A percentile compares a stretch with the other conserved stretches of the same genome.
Conservation (phyloP, 2,329 filamentous ascomycete species). For the Dactylellina parvicollis region DNA sequence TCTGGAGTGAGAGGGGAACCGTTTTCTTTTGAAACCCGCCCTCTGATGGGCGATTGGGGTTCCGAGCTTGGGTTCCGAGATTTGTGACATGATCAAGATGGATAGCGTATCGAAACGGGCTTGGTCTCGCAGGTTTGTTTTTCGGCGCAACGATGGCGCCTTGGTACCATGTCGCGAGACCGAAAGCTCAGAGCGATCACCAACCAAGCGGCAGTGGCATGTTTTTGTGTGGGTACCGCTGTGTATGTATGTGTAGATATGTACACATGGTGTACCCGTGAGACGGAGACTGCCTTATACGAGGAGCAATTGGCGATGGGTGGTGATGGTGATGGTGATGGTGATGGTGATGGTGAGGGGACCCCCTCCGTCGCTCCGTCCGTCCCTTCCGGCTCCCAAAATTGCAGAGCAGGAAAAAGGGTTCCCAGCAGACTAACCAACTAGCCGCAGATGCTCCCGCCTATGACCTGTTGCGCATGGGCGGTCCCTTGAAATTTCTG, state of each 20-base stretch:
- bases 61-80: constrained; percentile 9
- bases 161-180: constrained; percentile 19
- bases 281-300: no score
- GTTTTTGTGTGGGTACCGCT: no score
- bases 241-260: no score
- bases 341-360: not conserved
- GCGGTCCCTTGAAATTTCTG: constrained; percentile 52
- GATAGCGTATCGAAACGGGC: constrained; percentile 33
- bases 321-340: not conserved
- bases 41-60: not conserved
- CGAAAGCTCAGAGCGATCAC: not conserved
- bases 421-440: no score
- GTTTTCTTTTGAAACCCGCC: constrained; percentile 15
- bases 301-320: not conserved
- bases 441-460: constrained; percentile 45
- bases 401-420: constrained; percentile 5
- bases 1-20: constrained; percentile 1
- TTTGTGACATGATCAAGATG: constrained; percentile 28
- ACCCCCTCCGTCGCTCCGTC: no score
- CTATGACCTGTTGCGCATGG: constrained; percentile 38
- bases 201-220: not conserved
- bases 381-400: not conserved
- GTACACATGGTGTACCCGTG: no score
- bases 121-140: constrained; percentile 7
- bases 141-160: constrained; percentile 42